These are phyloP conservation scores for Psilocybe subaeruginosa DNA, from an alignment of 768 basidiomycete genomes.

Conservation along the genomic window DNA sequence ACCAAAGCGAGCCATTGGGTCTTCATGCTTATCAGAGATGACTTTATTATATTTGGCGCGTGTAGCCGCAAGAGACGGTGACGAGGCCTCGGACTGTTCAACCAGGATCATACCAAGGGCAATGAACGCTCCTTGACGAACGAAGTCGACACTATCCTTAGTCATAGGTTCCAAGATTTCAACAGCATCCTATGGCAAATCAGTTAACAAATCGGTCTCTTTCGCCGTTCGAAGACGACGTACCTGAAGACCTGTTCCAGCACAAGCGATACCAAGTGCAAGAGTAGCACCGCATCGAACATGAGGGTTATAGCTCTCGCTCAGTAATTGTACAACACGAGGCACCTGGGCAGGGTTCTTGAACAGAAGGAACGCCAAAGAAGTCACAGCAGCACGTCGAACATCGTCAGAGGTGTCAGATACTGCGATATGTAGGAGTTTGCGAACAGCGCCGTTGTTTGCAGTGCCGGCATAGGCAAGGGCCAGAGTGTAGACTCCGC, in stretches of 20 bases:
- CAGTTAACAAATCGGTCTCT: constrained; percentile 5
- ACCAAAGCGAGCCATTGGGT: constrained; percentile 98
- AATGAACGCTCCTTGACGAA: constrained; percentile 96
- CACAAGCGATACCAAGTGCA: constrained; percentile 95
- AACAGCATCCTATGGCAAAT: constrained; percentile 75
- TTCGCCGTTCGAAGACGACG: constrained; percentile 18
- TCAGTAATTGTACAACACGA: constrained; percentile 92
- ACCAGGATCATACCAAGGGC: constrained; percentile 97
- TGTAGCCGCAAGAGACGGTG: constrained; percentile 77
- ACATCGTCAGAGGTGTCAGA: constrained; percentile 99
- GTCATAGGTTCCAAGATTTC: constrained; percentile 98
- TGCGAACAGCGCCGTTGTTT: constrained; percentile 90
- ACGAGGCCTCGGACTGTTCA: constrained; percentile 91
- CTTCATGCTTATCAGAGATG: constrained; percentile 95
- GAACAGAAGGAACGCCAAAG: constrained; percentile 94
- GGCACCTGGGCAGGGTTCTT: constrained; percentile 97
- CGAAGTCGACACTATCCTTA: constrained; percentile 97
- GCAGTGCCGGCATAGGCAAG: constrained; percentile 96
- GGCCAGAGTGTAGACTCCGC: constrained; percentile 95
- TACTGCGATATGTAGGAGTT: constrained; percentile 93
- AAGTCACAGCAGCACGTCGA: constrained; percentile 93
- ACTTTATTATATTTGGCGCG: constrained; percentile 90
- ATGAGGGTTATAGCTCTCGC: constrained; percentile 99
- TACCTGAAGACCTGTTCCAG: constrained; percentile 94
- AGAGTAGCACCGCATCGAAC: constrained; percentile 97